Conservation (phyloP, 257 asterid genomes). For the Knoxia roxburghii region DNA sequence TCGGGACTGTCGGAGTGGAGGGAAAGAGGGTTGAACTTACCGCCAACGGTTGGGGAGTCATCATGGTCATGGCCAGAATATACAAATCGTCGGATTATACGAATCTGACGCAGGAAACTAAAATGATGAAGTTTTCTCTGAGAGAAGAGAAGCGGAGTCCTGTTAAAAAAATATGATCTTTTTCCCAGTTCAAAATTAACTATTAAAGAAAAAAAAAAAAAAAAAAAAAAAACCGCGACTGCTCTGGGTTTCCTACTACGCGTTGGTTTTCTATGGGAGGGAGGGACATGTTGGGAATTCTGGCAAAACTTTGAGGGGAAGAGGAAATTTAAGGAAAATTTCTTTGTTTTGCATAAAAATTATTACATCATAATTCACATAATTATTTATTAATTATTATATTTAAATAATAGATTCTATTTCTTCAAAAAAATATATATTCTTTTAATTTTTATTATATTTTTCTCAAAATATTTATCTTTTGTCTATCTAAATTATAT, state of each 20-base stretch:
- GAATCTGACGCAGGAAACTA: conserved; percentile 28
- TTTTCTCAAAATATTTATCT: too few relatives aligned
- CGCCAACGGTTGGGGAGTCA: conserved; percentile 79
- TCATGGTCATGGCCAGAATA: conserved; percentile 65
- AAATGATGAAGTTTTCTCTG: conserved; percentile 15
- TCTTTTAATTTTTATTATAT: too few relatives aligned
- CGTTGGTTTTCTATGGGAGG: conserved; percentile 26
- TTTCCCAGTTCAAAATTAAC: too few relatives aligned
- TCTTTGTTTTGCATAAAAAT: too few relatives aligned
- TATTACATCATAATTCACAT: too few relatives aligned
- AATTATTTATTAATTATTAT: too few relatives aligned
- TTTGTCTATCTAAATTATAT: too few relatives aligned
- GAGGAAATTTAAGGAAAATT: conserved; percentile 22
- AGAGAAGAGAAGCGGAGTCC: not conserved
- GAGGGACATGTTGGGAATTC: conserved; percentile 45
- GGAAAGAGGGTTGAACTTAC: conserved; percentile 34
- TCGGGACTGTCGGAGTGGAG: not conserved
- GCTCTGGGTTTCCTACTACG: conserved; percentile 26
- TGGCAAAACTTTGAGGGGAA: conserved; percentile 24
- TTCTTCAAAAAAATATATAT: too few relatives aligned
- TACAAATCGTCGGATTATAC: conserved; percentile 50
- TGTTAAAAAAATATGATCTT: not conserved
- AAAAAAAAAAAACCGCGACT: conserved; percentile 7
- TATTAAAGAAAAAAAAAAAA: not conserved
- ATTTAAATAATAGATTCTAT: too few relatives aligned